phyloP scores from a whole-genome alignment of 306 rosid genomes.

The Pterocarpus santalinus region DNA sequence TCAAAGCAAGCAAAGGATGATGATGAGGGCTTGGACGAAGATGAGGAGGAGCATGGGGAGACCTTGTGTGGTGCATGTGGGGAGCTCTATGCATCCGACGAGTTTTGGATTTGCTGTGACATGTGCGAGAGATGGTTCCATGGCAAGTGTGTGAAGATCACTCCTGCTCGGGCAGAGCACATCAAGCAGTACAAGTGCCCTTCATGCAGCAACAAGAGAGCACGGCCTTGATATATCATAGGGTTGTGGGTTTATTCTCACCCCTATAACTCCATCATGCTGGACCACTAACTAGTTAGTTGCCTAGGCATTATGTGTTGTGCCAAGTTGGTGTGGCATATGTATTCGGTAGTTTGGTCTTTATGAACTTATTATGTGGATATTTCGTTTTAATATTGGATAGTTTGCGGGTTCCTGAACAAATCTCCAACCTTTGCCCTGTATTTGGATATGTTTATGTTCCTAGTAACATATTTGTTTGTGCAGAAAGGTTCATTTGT shows the following conservation, averaged over 20 bases:
- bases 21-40: conserved; percentile 47
- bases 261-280: neutral
- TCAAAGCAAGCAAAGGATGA: conserved; percentile 45
- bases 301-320: neutral
- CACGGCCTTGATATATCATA: conserved; percentile 54
- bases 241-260: neutral
- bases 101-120: conserved; percentile 60
- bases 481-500: conserved; percentile 32
- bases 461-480: conserved; percentile 22
- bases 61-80: conserved; percentile 72
- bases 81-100: conserved; percentile 62
- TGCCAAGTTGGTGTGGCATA: neutral
- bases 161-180: conserved; percentile 74
- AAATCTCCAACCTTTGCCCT: neutral
- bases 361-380: neutral
- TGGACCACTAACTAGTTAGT: neutral
- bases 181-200: conserved; percentile 81
- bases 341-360: neutral
- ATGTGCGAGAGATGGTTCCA: conserved; percentile 67
- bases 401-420: conserved; percentile 14
- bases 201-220: conserved; percentile 72
- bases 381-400: neutral
- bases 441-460: conserved; percentile 33
- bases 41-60: conserved; percentile 67
- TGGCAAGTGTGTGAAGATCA: conserved; percentile 74